Conservation (phyloP, 129 eudicot species). For the Heracleum sosnowskyi region DNA sequence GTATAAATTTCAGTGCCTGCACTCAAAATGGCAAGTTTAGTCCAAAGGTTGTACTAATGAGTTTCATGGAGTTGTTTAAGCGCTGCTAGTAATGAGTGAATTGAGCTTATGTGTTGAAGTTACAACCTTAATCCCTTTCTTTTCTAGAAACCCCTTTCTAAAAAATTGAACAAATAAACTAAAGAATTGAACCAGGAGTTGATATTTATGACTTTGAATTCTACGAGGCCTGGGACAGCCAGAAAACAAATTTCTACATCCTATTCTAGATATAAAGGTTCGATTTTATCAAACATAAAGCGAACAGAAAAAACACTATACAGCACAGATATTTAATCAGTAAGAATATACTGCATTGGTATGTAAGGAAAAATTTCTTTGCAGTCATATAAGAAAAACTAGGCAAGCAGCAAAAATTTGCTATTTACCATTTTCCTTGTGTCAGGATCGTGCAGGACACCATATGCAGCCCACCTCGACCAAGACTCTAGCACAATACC, state of each 20-base stretch:
- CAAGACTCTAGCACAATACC: conserved; percentile 96
- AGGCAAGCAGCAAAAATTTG: not conserved
- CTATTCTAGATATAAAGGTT: not conserved
- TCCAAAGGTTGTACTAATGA: not conserved
- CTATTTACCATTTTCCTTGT: conserved; percentile 63
- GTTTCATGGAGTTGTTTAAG: not conserved
- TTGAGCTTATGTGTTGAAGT: not conserved
- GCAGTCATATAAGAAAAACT: not conserved
- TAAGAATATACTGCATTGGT: not conserved
- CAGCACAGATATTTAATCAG: not conserved
- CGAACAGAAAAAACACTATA: not conserved
- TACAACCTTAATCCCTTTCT: not conserved
- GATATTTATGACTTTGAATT: not conserved
- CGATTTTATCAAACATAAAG: not conserved
- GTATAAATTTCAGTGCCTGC: conserved; percentile 74
- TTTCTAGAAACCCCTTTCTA: not conserved
- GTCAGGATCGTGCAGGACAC: conserved; percentile 71
- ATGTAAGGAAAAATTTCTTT: not conserved
- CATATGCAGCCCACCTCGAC: conserved; percentile 98
- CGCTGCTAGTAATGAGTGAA: not conserved
- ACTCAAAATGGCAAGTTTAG: conserved; percentile 17
- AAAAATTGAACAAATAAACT: not conserved
- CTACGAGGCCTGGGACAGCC: not conserved
- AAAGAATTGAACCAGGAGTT: not conserved
- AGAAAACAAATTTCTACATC: not conserved